Percentiles rank a stretch among this genome's conserved stretches.
Conservation (phyloP, 2,329 filamentous ascomycete species). For the Aspergillus novofumigatus region DNA sequence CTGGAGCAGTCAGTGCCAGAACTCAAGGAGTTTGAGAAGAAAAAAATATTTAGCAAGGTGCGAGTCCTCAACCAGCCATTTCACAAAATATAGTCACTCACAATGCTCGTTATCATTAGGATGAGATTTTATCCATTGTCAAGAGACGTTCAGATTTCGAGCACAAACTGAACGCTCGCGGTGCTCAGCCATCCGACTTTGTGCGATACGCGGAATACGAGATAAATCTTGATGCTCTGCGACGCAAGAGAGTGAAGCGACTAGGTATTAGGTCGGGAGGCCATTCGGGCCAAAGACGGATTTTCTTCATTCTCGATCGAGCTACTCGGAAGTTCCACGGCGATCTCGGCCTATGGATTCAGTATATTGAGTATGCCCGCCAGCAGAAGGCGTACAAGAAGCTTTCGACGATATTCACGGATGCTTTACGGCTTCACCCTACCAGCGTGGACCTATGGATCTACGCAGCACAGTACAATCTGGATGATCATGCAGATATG, state of each 20-base stretch:
- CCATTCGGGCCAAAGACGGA: slow-evolving; percentile 71
- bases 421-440: slow-evolving; percentile 79
- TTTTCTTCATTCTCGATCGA: slow-evolving; percentile 86
- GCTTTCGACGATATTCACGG: slow-evolving; percentile 56
- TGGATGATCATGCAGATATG: slow-evolving; percentile 82
- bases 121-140: slow-evolving; percentile 85
- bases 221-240: slow-evolving; percentile 66
- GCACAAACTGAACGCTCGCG: slow-evolving; percentile 80
- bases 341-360: slow-evolving; percentile 77
- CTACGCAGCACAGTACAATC: slow-evolving; percentile 69
- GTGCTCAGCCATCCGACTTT: slow-evolving; percentile 72
- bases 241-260: slow-evolving; percentile 76
- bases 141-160: slow-evolving; percentile 91
- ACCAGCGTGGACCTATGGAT: slow-evolving; percentile 81
- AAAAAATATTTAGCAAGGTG: slow-evolving; percentile 82
- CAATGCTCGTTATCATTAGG: slow-evolving; percentile 45
- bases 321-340: slow-evolving; percentile 80
- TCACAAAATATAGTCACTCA: slow-evolving; percentile 5
- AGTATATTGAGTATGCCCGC: slow-evolving; percentile 79
- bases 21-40: slow-evolving; percentile 85
- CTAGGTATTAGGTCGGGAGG: slow-evolving; percentile 70
- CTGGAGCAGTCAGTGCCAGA: slow-evolving; percentile 90
- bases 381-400: slow-evolving; percentile 62
- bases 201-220: slow-evolving; percentile 74
- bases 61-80: slow-evolving; percentile 11